A percentile compares a stretch with the other conserved stretches of the same genome.
Evolutionary conservation across 805 yeast species (phyloP).

Genomic region (Kockiozyma suomiensis): DNA sequence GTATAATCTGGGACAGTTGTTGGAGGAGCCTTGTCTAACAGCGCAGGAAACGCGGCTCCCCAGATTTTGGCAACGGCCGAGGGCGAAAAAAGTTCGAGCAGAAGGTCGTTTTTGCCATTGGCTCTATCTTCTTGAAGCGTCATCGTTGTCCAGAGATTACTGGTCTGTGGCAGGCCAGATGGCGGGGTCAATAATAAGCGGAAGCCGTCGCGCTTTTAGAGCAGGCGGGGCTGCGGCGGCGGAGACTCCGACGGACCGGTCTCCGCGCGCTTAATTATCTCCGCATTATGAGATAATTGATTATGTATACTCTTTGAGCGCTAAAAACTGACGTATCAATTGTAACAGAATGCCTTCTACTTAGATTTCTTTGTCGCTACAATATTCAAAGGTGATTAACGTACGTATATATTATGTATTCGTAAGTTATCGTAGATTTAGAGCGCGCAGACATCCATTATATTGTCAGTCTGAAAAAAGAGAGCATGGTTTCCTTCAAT

Average conservation of each 20-base stretch:
- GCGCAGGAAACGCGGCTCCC: constrained; percentile 27
- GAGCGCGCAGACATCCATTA: too few species aligned
- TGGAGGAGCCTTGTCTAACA: constrained; percentile 9
- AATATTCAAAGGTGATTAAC: too few species aligned
- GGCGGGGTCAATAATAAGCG: not conserved
- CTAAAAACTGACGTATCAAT: too few species aligned
- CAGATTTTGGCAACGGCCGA: constrained; percentile 26
- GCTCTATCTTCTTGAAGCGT: not conserved
- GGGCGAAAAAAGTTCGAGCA: constrained; percentile 12
- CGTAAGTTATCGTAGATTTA: too few species aligned
- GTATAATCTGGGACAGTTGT: constrained; percentile 15
- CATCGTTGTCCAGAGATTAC: too few species aligned
- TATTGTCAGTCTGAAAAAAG: too few species aligned
- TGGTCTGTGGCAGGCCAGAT: too few species aligned
- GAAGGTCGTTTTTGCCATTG: not conserved
- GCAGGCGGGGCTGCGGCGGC: not conserved
- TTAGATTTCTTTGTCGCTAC: too few species aligned
- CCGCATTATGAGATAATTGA: not conserved
- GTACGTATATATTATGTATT: too few species aligned
- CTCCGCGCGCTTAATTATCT: not conserved
- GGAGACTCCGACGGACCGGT: constrained; percentile 1
- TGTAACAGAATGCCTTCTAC: too few species aligned
- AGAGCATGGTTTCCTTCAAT: too few species aligned
- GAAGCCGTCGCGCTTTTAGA: not conserved
- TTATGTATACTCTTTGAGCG: too few species aligned